Base-by-base conservation (phyloP, 441 rosid species). In the Melastoma candidum region DNA sequence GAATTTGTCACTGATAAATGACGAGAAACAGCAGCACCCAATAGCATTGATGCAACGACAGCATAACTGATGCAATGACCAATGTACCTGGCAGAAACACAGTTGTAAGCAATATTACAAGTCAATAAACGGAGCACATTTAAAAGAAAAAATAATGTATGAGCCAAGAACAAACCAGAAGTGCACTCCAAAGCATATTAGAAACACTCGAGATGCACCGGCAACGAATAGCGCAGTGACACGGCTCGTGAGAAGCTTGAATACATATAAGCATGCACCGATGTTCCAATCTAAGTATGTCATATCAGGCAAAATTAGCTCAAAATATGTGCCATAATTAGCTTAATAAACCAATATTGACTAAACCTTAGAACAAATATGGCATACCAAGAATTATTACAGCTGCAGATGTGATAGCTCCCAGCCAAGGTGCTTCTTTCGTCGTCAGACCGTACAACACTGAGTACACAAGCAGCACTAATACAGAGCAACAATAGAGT, bases 241-340 rank as follows among this genome's bases (percentile, higher is more conserved):
- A 51, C 98, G 97, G 70, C 82, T 95, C 66, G 77, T 75, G 66
- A 95, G 97, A 76, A 90, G 97, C 80, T 85, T 74, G 70, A 87
- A 95, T 59, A 95, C 98, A 72, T 95, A 90, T 75, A 95, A 81
- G 77, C 99, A 95, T 25, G 97, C 98, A 56, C 99, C 99, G 77
- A 90, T 79, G 64, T 95, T 95, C 99, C 98, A 95, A 73, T 95
- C 99, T 90, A 26, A 74, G 44, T 62, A 62, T 57, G 52, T 44
- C n/a, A 44, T 22, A 26, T 63, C 50, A 55, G 62, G 53, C 43
- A 12, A 13, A 14, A 63, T 68, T 68, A 71, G 71, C 58, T 58
- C 22, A 17, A 50, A 50, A 59, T 56, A 54, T 41, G 32, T 63
- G 54, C 62, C 46, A 55, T 17, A 32, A 51, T 32, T 53, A 50